A percentile compares a stretch with the other conserved stretches of the same genome.
phyloP scores from a whole-genome alignment of 306 rosid species.

The Sphenostylis stenocarpa region DNA sequence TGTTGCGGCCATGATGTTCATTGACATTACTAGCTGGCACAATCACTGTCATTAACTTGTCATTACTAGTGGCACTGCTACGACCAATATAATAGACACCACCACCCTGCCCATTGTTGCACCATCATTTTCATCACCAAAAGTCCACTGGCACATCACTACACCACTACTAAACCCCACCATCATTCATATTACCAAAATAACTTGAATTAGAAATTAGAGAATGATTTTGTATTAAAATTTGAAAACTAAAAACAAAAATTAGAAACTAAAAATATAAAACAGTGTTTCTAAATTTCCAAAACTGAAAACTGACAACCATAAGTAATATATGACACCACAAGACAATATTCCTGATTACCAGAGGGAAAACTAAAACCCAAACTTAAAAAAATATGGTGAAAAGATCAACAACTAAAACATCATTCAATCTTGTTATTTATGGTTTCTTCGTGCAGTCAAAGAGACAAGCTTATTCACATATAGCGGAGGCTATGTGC shows the following conservation, averaged over 20 bases:
- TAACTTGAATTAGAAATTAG: not conserved
- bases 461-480: not conserved
- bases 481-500: not conserved
- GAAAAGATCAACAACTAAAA: conserved; percentile 11
- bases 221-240: not conserved
- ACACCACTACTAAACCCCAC: not conserved
- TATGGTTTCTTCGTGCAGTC: not conserved
- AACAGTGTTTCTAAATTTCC: not conserved
- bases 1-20: too few relatives aligned
- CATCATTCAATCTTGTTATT: not conserved
- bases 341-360: not conserved
- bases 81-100: not conserved
- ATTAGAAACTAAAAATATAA: not conserved
- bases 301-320: not conserved
- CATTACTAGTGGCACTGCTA: not conserved
- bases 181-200: not conserved
- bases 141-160: not conserved
- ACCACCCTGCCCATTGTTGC: not conserved
- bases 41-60: not conserved
- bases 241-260: not conserved
- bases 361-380: not conserved
- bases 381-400: not conserved
- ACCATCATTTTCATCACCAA: not conserved
- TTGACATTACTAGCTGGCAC: not conserved
- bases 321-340: too few relatives aligned